Evolutionary conservation across 257 asterid genomes (phyloP), one percentile per base, ranked within the genome.

Genomic region (Jacaranda mimosifolia): DNA sequence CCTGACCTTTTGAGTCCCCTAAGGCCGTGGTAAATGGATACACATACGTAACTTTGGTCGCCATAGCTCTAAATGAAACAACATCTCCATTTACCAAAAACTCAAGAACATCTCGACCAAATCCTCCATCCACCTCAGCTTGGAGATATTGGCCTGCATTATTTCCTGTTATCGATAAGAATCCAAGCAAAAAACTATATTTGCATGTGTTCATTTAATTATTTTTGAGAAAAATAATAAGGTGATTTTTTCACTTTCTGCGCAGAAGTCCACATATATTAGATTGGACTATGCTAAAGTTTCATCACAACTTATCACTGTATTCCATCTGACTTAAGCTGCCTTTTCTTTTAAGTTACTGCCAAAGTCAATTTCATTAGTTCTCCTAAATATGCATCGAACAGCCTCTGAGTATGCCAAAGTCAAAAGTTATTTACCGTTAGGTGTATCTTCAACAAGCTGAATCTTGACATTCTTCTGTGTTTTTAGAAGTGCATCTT

Each of bases 21-120:
- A 94, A 89, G 12, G 98, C 97, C 5, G 99, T 94, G 1, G 99
- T 94, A 76, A 94, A 94, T 6, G 99, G 99, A 70, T 94, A 94
- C 14, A 94, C 75, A 58, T 89, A 94, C 0, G 93, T 91, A 11
- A 94, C 97, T 68, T 91, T 91, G n/a, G 87, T 86, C 8, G 99
- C 94, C 99, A 92, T 94, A 39, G 88, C 95, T 81, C 99, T 82
- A 21, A 79, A 92, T 9, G 92, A 75, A 67, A 92, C 99, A 1
- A 84, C 87, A 56, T 91, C 89, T 43, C 90, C 97, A 12, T 90
- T 92, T 68, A 91, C 88, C 80, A 94, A 74, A 75, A 94, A 94
- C 58, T 92, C 98, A 19, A 94, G 14, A 57, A 92, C 95, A 55
- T 94, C 99, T 12, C 97, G 85, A 40, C 99, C 96, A 53, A 91